Evolutionary conservation across 208 protist genomes (phyloP).

Genomic region (Trypanosoma mega): DNA sequence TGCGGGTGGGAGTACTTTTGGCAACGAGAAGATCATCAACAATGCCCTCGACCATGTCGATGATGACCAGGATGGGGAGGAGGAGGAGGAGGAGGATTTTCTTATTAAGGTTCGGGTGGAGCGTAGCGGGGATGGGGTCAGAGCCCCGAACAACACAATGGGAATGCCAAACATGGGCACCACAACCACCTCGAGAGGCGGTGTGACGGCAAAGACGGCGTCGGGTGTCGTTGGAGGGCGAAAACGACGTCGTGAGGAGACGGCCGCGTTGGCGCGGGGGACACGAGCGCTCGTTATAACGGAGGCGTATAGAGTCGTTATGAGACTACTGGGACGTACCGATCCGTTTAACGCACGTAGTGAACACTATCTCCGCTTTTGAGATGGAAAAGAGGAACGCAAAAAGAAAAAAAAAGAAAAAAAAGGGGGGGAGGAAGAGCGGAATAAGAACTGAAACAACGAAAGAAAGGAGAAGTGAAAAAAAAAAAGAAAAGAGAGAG

Average conservation of each 20-base stretch:
- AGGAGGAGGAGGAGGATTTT: constrained; percentile 65
- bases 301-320: constrained; percentile 52
- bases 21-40: too few relatives aligned
- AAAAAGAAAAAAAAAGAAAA: constrained; percentile 6
- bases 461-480: too few relatives aligned
- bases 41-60: constrained; percentile 22
- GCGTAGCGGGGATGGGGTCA: constrained; percentile 12
- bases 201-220: neutral
- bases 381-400: neutral
- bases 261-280: neutral
- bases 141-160: too few relatives aligned
- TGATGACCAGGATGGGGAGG: constrained; percentile 19
- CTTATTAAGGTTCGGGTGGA: constrained; percentile 63
- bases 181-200: constrained; percentile 6
- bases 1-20: too few relatives aligned
- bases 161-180: too few relatives aligned
- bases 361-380: constrained; percentile 52
- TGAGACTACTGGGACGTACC: constrained; percentile 63
- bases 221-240: neutral
- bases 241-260: neutral
- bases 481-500: neutral
- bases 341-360: constrained; percentile 49
- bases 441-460: too few relatives aligned
- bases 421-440: too few relatives aligned
- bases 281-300: constrained; percentile 35